Conservation (phyloP, 2,329 filamentous ascomycete species). For the Leptodontidium sp. region DNA sequence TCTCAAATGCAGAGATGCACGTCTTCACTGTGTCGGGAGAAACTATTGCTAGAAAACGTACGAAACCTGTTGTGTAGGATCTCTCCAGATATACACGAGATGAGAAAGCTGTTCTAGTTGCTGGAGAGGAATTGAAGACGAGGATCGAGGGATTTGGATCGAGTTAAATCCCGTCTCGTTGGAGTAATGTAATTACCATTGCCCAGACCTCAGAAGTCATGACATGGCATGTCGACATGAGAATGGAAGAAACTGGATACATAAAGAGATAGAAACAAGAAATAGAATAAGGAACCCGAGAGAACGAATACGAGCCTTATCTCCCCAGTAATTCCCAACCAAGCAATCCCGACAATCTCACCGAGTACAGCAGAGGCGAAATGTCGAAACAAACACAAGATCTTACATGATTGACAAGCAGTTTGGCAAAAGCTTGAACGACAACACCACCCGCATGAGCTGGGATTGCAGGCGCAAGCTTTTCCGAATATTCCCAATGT, state of each 20-base stretch:
- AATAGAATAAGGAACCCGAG: background rate
- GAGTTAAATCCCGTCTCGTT: background rate
- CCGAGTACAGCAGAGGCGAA: background rate
- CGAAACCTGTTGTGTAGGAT: background rate
- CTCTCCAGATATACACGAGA: background rate
- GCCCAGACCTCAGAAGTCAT: background rate
- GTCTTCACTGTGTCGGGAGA: background rate
- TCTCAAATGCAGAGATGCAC: background rate
- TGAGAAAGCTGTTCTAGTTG: background rate
- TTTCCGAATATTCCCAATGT: background rate
- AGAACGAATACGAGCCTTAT: background rate
- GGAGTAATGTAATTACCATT: background rate
- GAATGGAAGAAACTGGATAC: background rate
- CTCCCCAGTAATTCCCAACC: background rate
- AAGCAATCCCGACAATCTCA: background rate
- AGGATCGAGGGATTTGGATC: background rate
- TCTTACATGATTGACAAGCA: background rate
- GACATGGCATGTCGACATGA: too few relatives aligned
- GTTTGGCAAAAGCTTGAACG: constrained; percentile 8
- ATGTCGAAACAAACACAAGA: too few relatives aligned
- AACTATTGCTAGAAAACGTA: background rate
- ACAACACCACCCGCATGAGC: background rate
- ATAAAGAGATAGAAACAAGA: background rate
- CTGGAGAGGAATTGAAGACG: background rate
- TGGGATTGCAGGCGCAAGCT: background rate